Conservation (phyloP, 1,284 basidiomycete species). For the Phellinidium pouzarii region DNA sequence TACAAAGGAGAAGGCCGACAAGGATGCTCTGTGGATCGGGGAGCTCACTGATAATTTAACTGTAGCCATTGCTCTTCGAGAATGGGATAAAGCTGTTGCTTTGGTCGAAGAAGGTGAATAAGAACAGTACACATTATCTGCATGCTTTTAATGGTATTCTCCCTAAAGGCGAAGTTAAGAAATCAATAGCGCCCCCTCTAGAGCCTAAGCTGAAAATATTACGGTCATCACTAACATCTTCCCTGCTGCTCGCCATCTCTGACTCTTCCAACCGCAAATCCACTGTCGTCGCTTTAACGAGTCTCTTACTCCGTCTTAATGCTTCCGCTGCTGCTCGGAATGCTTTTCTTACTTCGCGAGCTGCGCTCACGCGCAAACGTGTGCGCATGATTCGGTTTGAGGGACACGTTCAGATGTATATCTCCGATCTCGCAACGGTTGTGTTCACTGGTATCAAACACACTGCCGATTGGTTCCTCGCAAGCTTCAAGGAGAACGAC, state of each 20-base stretch:
- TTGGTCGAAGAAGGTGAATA: constrained; percentile 76
- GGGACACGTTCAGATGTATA: constrained; percentile 78
- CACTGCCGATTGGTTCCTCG: constrained; percentile 96
- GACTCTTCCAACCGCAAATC: constrained; percentile 76
- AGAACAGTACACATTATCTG: not conserved
- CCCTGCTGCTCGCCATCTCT: constrained; percentile 71
- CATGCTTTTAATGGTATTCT: not conserved
- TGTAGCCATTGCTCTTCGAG: constrained; percentile 83
- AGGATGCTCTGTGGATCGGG: constrained; percentile 78
- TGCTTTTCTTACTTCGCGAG: constrained; percentile 78
- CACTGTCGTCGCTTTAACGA: constrained; percentile 64
- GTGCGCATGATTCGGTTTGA: constrained; percentile 87
- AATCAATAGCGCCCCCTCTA: constrained; percentile 47
- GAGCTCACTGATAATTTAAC: constrained; percentile 90
- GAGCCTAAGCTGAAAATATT: constrained; percentile 61
- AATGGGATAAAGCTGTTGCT: constrained; percentile 82
- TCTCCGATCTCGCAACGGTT: constrained; percentile 77
- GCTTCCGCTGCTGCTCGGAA: constrained; percentile 76
- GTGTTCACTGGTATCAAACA: constrained; percentile 89
- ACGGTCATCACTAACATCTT: constrained; percentile 61
- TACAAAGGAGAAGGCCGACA: constrained; percentile 65
- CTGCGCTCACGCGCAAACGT: constrained; percentile 68
- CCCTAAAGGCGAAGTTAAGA: constrained; percentile 53
- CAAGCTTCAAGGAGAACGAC: constrained; percentile 91
- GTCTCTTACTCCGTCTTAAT: constrained; percentile 68